phyloP scores from a whole-genome alignment of 1,139 yeast genomes.

The Trichomonascaceae sp. region DNA sequence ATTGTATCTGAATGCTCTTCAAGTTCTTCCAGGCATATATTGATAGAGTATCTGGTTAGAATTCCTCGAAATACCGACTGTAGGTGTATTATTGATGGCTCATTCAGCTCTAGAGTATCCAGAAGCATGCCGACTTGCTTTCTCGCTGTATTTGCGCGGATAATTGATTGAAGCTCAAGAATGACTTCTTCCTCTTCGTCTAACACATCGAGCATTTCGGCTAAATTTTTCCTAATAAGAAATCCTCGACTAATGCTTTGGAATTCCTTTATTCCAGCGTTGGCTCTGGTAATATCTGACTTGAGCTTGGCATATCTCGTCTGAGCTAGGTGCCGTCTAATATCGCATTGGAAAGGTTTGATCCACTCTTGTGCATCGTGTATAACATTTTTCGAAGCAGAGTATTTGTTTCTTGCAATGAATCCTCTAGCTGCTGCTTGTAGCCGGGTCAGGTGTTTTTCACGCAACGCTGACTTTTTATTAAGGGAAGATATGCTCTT shows the following conservation, averaged over 20 bases:
- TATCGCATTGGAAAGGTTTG: constrained; percentile 40
- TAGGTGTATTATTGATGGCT: constrained; percentile 38
- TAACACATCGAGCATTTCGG: constrained; percentile 12
- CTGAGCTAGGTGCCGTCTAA: constrained; percentile 40
- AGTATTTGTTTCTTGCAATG: background rate
- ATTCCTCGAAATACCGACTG: constrained; percentile 42
- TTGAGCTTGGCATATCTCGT: constrained; percentile 18
- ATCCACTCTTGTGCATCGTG: constrained; percentile 38
- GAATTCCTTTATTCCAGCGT: constrained; percentile 14
- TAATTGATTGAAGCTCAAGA: constrained; percentile 24
- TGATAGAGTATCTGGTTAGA: constrained; percentile 45
- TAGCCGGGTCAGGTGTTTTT: constrained; percentile 2
- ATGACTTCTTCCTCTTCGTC: constrained; percentile 16
- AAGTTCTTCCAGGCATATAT: constrained; percentile 47
- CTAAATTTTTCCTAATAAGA: constrained; percentile 22
- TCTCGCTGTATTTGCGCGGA: constrained; percentile 28
- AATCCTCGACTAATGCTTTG: constrained; percentile 32
- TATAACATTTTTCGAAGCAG: constrained; percentile 35
- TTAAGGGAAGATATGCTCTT: constrained; percentile 1
- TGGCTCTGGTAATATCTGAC: constrained; percentile 15
- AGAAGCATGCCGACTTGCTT: constrained; percentile 15
- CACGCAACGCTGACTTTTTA: background rate
- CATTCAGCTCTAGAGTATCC: constrained; percentile 21
- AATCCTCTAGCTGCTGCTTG: constrained; percentile 15
- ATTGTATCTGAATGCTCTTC: constrained; percentile 41